Evolutionary conservation across 2,329 filamentous ascomycete genomes (phyloP), one percentile per base, ranked within the genome.

Genomic region (Colletotrichum sublineola): DNA sequence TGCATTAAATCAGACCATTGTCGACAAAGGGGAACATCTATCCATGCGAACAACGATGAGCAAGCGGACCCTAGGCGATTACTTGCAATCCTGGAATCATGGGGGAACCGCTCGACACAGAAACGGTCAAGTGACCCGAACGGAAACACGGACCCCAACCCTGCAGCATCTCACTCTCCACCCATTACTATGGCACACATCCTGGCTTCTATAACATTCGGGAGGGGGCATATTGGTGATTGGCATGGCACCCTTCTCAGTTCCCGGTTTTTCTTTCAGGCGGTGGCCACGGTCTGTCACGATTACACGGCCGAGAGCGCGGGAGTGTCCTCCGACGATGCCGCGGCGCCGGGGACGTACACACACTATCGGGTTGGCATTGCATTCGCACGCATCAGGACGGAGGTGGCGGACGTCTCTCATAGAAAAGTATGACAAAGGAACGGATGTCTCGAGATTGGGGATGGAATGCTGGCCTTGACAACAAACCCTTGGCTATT

Each of bases 121-220:
- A 40, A 52, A 42, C 46, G 46, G 60, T 63, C 62, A 64, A 64
- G 38, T 64, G 62, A 64, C 48, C 50, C 29, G 62, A 64, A 64
- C 36, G 62, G 62, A 64, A 64, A 64, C 62, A 44, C 50, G 29
- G 62, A 33, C 38, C 48, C 50, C 62, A 46, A 50, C n/a, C 38
- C 24, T 46, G 36, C 20, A 55, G 6, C 14, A 29, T 24, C 40
- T 9, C 48, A 33, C 38, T 52, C 38, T 64, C 42, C 58, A 42
- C 48, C 15, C 29, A 29, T 20, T 36, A 38, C 44, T n/a, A 46
- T 46, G 44, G 7, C 20, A 46, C 42, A 18, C 36, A 14, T 56
- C 52, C 52, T 33, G 18, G 7, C 50, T 53, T 8, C 50, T 36
- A 63, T 42, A 15, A 15, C 36, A 62, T 40, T 53, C 36, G 33